Conservation (phyloP, 257 asterid species). For the Knoxia roxburghii region DNA sequence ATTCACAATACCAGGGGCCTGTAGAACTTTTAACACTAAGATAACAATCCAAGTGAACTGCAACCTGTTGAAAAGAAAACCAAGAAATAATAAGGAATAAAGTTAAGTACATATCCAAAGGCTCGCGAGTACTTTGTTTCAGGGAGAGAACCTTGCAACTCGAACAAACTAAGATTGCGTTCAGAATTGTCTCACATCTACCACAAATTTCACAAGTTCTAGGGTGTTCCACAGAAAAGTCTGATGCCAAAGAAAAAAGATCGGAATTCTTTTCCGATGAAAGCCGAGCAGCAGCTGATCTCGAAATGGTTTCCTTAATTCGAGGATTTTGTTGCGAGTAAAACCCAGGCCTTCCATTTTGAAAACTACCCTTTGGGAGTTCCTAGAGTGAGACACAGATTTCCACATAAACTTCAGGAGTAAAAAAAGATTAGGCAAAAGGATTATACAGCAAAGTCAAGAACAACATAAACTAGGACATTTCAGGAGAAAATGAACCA, state of each 20-base stretch:
- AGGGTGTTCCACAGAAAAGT: slow-evolving; percentile 55
- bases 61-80: slow-evolving; percentile 43
- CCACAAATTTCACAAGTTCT: slow-evolving; percentile 82
- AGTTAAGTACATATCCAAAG: not conserved
- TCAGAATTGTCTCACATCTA: slow-evolving; percentile 71
- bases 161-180: slow-evolving; percentile 78
- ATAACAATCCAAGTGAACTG: slow-evolving; percentile 98
- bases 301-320: slow-evolving; percentile 55
- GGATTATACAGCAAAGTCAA: too few species aligned
- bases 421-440: too few species aligned
- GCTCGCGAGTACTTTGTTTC: not conserved
- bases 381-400: slow-evolving; percentile 22
- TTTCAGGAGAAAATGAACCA: not conserved
- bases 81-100: not conserved
- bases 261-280: slow-evolving; percentile 48
- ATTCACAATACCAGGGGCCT: slow-evolving; percentile 96
- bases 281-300: slow-evolving; percentile 45
- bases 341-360: slow-evolving; percentile 40
- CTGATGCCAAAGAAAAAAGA: slow-evolving; percentile 37
- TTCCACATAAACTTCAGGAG: not conserved
- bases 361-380: slow-evolving; percentile 34
- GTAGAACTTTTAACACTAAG: slow-evolving; percentile 62
- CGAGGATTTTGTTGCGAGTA: slow-evolving; percentile 54
- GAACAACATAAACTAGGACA: not conserved
- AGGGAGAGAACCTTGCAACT: slow-evolving; percentile 76